Conservation (phyloP, 805 yeast genomes). For the Kuraishia floccosa region DNA sequence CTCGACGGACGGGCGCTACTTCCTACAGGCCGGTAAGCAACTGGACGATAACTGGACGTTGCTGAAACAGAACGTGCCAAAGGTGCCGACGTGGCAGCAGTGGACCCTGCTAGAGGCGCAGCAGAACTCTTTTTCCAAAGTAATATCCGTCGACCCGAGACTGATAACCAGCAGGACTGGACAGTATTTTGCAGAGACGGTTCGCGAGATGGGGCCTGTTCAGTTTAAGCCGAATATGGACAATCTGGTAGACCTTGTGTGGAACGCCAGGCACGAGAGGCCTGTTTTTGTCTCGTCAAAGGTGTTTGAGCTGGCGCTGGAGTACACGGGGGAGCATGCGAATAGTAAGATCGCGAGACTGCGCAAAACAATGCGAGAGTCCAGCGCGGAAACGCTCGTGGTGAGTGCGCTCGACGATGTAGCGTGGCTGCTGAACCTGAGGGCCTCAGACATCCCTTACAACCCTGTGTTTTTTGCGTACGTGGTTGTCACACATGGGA, state of each 20-base stretch:
- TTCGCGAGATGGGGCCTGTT: constrained; percentile 24
- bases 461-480: constrained; percentile 74
- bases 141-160: constrained; percentile 78
- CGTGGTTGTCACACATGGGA: constrained; percentile 18
- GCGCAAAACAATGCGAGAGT: constrained; percentile 13
- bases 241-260: constrained; percentile 67
- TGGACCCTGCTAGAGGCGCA: constrained; percentile 54
- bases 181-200: constrained; percentile 21
- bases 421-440: constrained; percentile 76
- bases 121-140: constrained; percentile 29
- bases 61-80: constrained; percentile 69
- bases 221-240: constrained; percentile 38
- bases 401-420: constrained; percentile 70
- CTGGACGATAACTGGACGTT: constrained; percentile 71
- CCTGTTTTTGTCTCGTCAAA: constrained; percentile 14
- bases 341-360: constrained; percentile 22
- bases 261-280: constrained; percentile 35
- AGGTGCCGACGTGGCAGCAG: constrained; percentile 67
- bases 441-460: constrained; percentile 73
- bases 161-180: constrained; percentile 45
- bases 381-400: constrained; percentile 34
- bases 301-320: constrained; percentile 22
- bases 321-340: constrained; percentile 32
- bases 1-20: constrained; percentile 93
- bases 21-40: constrained; percentile 80